A percentile compares a stretch with the other conserved stretches of the same genome.
Evolutionary conservation across 2,329 filamentous ascomycete species (phyloP).

Genomic region (Lecanicillium sp.): DNA sequence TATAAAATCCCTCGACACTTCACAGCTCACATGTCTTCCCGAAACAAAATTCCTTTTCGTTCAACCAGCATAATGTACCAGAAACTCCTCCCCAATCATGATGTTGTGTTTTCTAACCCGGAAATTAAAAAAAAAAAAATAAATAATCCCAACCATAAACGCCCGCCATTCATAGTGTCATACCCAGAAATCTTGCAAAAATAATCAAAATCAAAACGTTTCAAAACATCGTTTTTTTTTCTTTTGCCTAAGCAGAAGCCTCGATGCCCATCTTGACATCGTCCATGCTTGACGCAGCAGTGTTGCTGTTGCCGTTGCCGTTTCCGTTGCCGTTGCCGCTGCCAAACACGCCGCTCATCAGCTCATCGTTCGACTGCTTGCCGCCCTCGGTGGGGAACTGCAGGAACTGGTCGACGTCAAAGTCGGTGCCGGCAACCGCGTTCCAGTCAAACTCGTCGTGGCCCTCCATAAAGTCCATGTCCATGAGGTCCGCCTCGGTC

Average conservation of each 20-base stretch:
- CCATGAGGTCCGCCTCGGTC: slow-evolving; percentile 31
- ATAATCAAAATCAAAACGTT: neutral
- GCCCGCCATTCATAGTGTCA: too few relatives aligned
- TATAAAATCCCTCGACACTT: too few relatives aligned
- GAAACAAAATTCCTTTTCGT: neutral
- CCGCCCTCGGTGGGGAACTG: slow-evolving; percentile 49
- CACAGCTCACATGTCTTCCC: neutral
- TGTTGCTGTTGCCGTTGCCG: neutral
- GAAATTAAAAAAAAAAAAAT: neutral
- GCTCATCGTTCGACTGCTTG: slow-evolving; percentile 32
- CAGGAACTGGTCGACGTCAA: slow-evolving; percentile 55
- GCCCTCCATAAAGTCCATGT: slow-evolving; percentile 41
- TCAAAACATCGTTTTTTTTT: neutral
- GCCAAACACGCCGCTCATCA: slow-evolving; percentile 30
- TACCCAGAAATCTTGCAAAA: neutral
- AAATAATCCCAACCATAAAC: neutral
- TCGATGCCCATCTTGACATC: slow-evolving; percentile 13
- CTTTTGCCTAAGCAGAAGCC: slow-evolving; percentile 7
- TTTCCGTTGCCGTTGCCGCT: too few relatives aligned
- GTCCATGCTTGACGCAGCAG: neutral
- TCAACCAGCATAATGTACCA: neutral
- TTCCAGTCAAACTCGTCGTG: slow-evolving; percentile 51
- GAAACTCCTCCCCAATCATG: neutral
- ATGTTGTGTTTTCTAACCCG: neutral
- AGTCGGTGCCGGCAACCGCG: slow-evolving; percentile 44